Percentiles rank a stretch among this genome's conserved stretches.
phyloP scores from a whole-genome alignment of 768 basidiomycete genomes.

The Pleurotus sapidus region DNA sequence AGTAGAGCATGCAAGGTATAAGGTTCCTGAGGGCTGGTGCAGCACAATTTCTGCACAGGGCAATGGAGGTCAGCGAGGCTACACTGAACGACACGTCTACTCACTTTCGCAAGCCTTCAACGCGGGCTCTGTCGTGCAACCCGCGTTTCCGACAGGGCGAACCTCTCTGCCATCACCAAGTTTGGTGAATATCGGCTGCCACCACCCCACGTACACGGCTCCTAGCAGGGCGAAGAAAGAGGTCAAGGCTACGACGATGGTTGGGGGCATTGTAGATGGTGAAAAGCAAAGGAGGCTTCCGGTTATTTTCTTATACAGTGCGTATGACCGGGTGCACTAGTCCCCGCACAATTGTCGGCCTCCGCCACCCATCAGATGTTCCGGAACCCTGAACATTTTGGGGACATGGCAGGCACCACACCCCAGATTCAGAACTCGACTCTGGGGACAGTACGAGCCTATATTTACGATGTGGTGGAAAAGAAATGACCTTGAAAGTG shows the following conservation, averaged over 20 bases:
- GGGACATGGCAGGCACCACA: no score
- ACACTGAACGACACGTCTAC: neutral
- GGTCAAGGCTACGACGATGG: conserved; percentile 1
- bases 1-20: conserved; percentile 49
- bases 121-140: conserved; percentile 47
- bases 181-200: conserved; percentile 40
- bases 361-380: no score
- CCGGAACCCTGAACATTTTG: no score
- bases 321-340: neutral
- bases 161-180: conserved; percentile 45
- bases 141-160: conserved; percentile 39
- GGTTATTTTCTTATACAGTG: neutral
- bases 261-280: conserved; percentile 4
- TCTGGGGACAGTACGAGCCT: neutral
- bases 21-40: conserved; percentile 35
- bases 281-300: neutral
- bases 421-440: neutral
- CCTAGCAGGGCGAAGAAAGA: conserved; percentile 30
- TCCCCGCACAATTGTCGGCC: no score
- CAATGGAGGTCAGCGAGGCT: neutral
- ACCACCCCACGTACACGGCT: conserved; percentile 43
- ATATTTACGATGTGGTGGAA: neutral
- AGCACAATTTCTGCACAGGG: conserved; percentile 35
- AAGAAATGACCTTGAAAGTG: no score
- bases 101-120: conserved; percentile 69